Evolutionary conservation across 352 stramenopile genomes (phyloP), one percentile per base, ranked within the genome.

Genomic region (Blastocystis sp.): DNA sequence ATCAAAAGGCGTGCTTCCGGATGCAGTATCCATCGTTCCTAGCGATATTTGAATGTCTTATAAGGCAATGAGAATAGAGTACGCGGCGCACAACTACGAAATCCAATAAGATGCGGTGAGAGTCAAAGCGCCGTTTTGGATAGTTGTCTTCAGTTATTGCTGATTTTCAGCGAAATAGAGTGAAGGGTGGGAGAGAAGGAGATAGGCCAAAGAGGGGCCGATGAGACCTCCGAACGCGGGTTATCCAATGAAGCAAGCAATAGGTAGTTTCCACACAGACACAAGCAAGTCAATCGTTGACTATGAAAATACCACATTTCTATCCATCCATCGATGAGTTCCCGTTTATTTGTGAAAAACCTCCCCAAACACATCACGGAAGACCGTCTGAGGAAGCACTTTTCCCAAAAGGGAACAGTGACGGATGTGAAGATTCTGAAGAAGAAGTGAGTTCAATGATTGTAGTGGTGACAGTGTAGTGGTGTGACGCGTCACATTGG

Each of bases 401-500:
- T 89, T 48, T 34, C 53, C 8, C 49, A 73, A 46, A 44, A 67
- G 18, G 87, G 63, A 16, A 38, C 32, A 18, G 84, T 89, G 44
- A 89, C 87, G 32, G 87, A 89, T 88, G 79, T 84, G 8, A 90
- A 90, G 67, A 63, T 89, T 40, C 53, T 89, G 14, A 86, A 65
- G 44, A 88, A 73, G 29, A 89, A 89, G 64, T 87, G 38, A 32
- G 46, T 46, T 86, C 32, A n/a, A 57, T 86, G 18, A 54, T 53
- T 65, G 8, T 32, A 7, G 8, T 56, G 24, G 18, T 77, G 11
- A 87, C 56, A 8, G 8, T 29, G 46, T 53, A 59, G 40, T 64
- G 87, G 87, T 42, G 49, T 87, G 63, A 88, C 87, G 18, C 71
- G 90, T 1, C 87, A 90, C 38, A 88, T 94, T 64, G 92, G 88